Percentiles rank a stretch among this genome's conserved stretches.
These are phyloP conservation scores for Kitagawia praeruptora DNA, from an alignment of 129 eudicot genomes.

Conservation along the genomic window DNA sequence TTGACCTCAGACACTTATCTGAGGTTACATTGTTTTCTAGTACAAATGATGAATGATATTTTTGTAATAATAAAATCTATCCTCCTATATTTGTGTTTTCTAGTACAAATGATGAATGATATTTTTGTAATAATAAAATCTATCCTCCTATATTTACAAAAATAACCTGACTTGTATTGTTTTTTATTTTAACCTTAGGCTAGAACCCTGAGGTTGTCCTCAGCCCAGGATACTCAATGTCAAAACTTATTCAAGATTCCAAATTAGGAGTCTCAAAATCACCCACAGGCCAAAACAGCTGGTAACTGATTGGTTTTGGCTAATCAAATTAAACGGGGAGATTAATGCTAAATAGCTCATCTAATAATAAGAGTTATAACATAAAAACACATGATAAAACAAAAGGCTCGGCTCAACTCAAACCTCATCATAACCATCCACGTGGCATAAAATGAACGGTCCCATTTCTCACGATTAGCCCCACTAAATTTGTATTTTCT, in stretches of 20 bases:
- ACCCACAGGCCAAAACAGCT: neutral
- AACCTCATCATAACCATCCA: constrained; percentile 22
- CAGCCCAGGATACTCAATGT: too few relatives aligned
- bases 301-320: neutral
- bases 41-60: too few relatives aligned
- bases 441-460: constrained; percentile 40
- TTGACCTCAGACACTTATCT: too few relatives aligned
- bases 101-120: too few relatives aligned
- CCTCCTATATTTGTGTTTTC: too few relatives aligned
- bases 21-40: too few relatives aligned
- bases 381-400: constrained; percentile 31
- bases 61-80: too few relatives aligned
- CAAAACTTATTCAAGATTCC: neutral
- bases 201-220: too few relatives aligned
- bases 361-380: neutral
- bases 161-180: too few relatives aligned
- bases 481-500: constrained; percentile 28
- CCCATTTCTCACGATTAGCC: neutral
- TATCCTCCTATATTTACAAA: too few relatives aligned
- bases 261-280: neutral
- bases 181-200: too few relatives aligned
- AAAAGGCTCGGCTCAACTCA: constrained; percentile 26
- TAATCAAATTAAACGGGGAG: neutral
- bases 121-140: too few relatives aligned
- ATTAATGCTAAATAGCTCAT: neutral